Conservation (phyloP, 2,329 filamentous ascomycete species). For the Aspergillus aculeatinus region DNA sequence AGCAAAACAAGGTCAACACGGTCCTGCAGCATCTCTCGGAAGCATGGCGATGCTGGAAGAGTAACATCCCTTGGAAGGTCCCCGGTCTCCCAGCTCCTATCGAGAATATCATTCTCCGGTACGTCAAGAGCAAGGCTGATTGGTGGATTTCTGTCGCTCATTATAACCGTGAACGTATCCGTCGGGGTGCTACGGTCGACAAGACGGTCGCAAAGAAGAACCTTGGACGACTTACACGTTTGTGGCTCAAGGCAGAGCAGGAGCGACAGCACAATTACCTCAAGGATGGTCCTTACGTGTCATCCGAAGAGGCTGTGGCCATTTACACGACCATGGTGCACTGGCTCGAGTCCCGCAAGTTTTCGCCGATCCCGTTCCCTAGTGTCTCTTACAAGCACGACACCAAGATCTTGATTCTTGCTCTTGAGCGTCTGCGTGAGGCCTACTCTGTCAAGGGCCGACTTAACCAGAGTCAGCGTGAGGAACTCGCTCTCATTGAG, state of each 20-base stretch:
- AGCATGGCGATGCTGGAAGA: constrained; percentile 99
- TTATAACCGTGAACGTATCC: constrained; percentile 96
- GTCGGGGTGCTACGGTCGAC: constrained; percentile 93
- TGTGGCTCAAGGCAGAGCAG: constrained; percentile 98
- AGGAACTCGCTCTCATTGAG: constrained; percentile 93
- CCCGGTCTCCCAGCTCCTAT: constrained; percentile 94
- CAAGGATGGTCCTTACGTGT: constrained; percentile 98
- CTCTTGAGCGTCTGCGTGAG: constrained; percentile 86
- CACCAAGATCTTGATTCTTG: constrained; percentile 96
- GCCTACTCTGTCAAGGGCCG: constrained; percentile 97
- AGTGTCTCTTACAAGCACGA: constrained; percentile 99
- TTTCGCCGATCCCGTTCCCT: constrained; percentile 97
- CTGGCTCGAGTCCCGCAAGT: constrained; percentile 97
- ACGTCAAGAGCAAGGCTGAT: constrained; percentile 98
- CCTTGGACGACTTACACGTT: constrained; percentile 83
- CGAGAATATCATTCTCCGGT: constrained; percentile 96
- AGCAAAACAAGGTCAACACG: constrained; percentile 98
- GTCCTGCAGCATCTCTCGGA: constrained; percentile 96
- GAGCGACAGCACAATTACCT: constrained; percentile 99
- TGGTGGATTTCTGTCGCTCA: constrained; percentile 99
- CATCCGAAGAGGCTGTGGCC: constrained; percentile 95
- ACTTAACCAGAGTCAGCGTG: constrained; percentile 94
- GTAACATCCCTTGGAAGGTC: constrained; percentile 99
- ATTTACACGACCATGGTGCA: constrained; percentile 99
- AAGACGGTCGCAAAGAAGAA: constrained; percentile 99